Percentiles rank a stretch among this genome's conserved stretches.
phyloP scores from a whole-genome alignment of 306 rosid genomes.

The Betula pendula region DNA sequence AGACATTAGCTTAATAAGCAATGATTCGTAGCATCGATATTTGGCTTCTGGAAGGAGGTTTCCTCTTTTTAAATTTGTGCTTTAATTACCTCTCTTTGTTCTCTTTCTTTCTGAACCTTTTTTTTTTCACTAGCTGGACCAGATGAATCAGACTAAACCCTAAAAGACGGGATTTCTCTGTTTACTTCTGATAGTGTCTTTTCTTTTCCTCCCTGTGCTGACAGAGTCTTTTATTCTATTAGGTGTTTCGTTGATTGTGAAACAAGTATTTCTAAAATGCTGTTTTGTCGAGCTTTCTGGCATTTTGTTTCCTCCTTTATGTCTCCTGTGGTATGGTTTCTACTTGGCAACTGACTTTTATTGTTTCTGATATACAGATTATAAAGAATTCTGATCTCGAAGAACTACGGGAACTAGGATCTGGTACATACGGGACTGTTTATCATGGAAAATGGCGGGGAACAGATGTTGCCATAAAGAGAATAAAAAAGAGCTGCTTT shows the following conservation, averaged over 20 bases:
- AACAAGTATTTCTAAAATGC: background rate
- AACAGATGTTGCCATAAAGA: conserved; percentile 36
- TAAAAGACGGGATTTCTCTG: background rate
- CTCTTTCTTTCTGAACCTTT: background rate
- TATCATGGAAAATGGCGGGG: conserved; percentile 41
- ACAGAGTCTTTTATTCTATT: conserved; percentile 1
- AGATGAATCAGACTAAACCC: background rate
- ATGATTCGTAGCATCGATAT: background rate
- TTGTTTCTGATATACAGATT: conserved; percentile 25
- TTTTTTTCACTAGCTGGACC: background rate
- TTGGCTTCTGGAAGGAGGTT: background rate
- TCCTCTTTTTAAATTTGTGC: background rate
- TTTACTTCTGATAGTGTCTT: background rate
- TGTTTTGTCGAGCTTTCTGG: background rate
- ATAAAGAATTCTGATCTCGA: conserved; percentile 38
- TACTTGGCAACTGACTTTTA: conserved; percentile 10
- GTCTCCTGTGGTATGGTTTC: background rate
- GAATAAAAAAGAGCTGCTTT: conserved; percentile 37
- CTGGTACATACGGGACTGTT: conserved; percentile 44
- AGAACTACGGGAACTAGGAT: conserved; percentile 35
- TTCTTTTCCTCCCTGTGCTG: background rate
- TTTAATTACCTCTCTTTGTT: background rate
- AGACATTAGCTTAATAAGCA: background rate
- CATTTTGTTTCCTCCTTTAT: background rate
- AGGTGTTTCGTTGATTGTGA: conserved; percentile 1